Percentiles rank a stretch among this genome's conserved stretches.
Evolutionary conservation across 1,284 basidiomycete genomes (phyloP).

Genomic region (Ceratobasidium sp.): DNA sequence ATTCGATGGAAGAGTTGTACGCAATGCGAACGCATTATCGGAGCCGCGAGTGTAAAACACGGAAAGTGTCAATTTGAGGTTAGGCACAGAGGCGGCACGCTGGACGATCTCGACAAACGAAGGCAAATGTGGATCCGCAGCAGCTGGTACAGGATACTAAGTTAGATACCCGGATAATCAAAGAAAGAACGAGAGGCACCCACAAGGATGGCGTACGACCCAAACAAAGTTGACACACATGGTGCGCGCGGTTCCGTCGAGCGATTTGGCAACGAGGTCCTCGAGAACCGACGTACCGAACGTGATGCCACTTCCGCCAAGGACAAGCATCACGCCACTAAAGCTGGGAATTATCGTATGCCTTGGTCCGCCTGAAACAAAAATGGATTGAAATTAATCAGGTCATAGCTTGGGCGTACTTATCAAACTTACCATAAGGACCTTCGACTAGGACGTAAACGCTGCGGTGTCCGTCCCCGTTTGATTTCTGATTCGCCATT

Average conservation of each 20-base stretch:
- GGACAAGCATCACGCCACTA: conserved; percentile 45
- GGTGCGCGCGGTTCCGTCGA: conserved; percentile 24
- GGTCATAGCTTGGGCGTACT: background rate
- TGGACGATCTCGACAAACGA: conserved; percentile 68
- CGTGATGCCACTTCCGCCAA: conserved; percentile 50
- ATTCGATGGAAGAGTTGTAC: conserved; percentile 56
- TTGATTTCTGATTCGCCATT: conserved; percentile 23
- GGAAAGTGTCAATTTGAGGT: conserved; percentile 16
- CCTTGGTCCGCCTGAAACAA: conserved; percentile 47
- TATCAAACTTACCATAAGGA: conserved; percentile 46
- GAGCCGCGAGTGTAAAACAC: conserved; percentile 49
- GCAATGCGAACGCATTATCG: conserved; percentile 55
- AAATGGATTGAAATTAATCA: background rate
- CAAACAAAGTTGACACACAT: conserved; percentile 47
- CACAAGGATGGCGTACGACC: conserved; percentile 49
- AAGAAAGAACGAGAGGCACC: conserved; percentile 12
- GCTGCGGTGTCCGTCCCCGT: conserved; percentile 19
- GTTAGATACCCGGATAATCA: conserved; percentile 14
- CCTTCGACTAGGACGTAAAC: conserved; percentile 49
- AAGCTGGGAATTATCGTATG: conserved; percentile 46
- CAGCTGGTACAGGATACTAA: conserved; percentile 56
- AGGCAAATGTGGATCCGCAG: conserved; percentile 69
- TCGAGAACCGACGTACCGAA: conserved; percentile 48
- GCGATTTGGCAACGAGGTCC: conserved; percentile 46
- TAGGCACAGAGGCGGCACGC: conserved; percentile 53